phyloP scores from a whole-genome alignment of 306 rosid genomes.

The Medicago ruthenica region DNA sequence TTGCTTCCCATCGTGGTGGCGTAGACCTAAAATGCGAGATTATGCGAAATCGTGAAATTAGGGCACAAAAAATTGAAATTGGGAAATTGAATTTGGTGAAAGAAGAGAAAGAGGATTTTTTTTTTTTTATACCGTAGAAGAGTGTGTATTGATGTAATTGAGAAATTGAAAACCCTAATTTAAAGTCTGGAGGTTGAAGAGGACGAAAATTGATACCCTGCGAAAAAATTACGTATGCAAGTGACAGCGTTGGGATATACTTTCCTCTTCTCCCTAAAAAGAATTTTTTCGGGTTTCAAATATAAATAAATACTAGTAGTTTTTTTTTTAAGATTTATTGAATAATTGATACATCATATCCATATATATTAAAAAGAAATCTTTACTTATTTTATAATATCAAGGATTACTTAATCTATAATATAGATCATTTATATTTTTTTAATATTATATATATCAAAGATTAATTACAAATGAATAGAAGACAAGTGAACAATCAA shows the following conservation, averaged over 20 bases:
- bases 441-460: too few species aligned
- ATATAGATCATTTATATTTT: too few species aligned
- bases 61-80: neutral
- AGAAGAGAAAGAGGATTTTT: neutral
- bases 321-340: too few species aligned
- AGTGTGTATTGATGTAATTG: neutral
- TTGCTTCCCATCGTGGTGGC: constrained; percentile 73
- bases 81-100: constrained; percentile 5
- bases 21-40: constrained; percentile 18
- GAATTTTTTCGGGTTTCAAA: too few species aligned
- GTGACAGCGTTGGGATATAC: neutral
- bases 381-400: too few species aligned
- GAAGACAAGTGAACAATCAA: too few species aligned
- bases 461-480: too few species aligned
- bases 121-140: constrained; percentile 1
- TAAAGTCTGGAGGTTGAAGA: neutral
- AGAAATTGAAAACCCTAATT: constrained; percentile 11
- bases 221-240: neutral
- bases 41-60: constrained; percentile 4
- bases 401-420: too few species aligned
- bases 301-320: too few species aligned
- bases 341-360: too few species aligned
- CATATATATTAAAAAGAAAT: too few species aligned
- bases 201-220: neutral
- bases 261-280: too few species aligned